Evolutionary conservation across 257 asterid species (phyloP), one percentile per base, ranked within the genome.

Genomic region (Eustoma russellianum): DNA sequence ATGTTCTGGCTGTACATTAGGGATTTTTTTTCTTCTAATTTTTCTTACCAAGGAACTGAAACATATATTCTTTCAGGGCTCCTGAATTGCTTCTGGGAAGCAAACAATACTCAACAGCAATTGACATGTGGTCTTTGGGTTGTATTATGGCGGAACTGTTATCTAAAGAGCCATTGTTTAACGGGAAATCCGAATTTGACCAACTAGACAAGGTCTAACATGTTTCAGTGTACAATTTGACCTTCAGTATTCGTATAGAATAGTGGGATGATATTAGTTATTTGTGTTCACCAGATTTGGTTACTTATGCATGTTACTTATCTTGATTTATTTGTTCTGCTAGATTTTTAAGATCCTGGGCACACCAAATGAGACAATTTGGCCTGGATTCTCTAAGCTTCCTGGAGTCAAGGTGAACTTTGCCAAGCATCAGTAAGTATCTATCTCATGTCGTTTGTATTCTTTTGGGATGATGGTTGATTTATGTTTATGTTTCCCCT

Each of bases 81-180:
- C 97, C 97, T 5, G 97, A 89, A 58, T 80, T 88, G 63, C 83
- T 89, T 7, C 70, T 89, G 76, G 97, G 97, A 66, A 81, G 87
- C 46, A 83, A 70, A 56, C 78, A 75, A 53, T 89, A 89, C 70
- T 83, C 97, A 33, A 85, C 94, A 5, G 95, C 95, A 58, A 81
- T 89, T 45, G 97, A 89, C 64, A 89, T 85, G 92, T 89, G 97
- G 97, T 89, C 97, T 1, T 53, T 85, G 53, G 97, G 97, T n/a
- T 89, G 97, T 68, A 83, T 88, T 46, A 85, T 89, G 95, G 94
- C 94, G 7, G 95, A 89, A 62, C 63, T 89, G 38, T 68, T 89
- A 49, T 73, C 79, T 5, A 81, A 77, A 67, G 80, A 66, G 66
- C 92, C 97, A n/a, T 48, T 89, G 63, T 89, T 89, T 61, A 79